Conservation (phyloP, 2,329 filamentous ascomycete genomes). For the Pseudogymnoascus sp. region DNA sequence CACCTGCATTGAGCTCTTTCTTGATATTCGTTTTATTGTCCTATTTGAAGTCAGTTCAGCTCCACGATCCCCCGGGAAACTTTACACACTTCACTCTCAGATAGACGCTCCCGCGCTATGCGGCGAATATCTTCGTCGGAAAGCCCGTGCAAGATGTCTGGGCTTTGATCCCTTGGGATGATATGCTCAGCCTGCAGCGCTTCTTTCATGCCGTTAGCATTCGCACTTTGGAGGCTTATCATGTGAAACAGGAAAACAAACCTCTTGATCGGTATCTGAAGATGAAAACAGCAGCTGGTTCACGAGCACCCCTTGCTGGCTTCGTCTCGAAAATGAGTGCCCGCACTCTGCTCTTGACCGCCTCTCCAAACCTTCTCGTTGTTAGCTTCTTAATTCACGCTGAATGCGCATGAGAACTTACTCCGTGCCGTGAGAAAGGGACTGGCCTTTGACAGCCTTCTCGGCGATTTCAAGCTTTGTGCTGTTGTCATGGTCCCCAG, state of each 20-base stretch:
- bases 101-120: neutral
- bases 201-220: neutral
- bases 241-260: fast-evolving
- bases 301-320: neutral
- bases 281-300: neutral
- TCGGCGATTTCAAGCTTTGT: neutral
- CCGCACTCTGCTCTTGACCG: neutral
- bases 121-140: neutral
- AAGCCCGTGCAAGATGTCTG: neutral
- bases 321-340: neutral
- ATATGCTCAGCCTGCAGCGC: neutral
- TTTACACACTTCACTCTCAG: neutral
- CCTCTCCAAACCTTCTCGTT: neutral
- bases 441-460: neutral
- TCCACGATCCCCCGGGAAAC: neutral
- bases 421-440: neutral
- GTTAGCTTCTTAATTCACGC: neutral
- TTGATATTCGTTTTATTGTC: neutral
- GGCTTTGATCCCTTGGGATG: neutral
- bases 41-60: neutral
- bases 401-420: neutral
- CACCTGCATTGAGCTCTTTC: neutral
- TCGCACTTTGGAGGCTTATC: neutral
- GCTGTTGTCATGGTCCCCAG: neutral
- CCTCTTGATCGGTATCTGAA: neutral